These are phyloP conservation scores for Huntiella savannae DNA, from an alignment of 2,329 filamentous ascomycete genomes.

Conservation along the genomic window DNA sequence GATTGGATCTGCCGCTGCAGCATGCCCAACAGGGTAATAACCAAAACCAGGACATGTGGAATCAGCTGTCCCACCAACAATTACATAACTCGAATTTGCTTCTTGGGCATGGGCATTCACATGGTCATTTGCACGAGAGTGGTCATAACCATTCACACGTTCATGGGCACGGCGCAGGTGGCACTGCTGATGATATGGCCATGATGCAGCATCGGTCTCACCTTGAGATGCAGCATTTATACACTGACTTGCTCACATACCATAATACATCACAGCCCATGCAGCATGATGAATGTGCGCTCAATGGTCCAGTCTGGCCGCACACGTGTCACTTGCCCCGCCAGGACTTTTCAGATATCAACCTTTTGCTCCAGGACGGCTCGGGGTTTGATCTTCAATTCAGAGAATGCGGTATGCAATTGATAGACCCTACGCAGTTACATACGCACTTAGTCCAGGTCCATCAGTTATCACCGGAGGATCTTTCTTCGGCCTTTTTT, in stretches of 20 bases:
- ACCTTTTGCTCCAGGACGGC: conserved; percentile 6
- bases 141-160: not conserved
- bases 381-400: conserved; percentile 4
- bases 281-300: conserved; percentile 11
- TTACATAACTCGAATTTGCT: no score
- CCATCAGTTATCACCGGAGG: conserved; percentile 9
- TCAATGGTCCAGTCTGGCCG: conserved; percentile 11
- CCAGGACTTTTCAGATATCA: conserved; percentile 11
- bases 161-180: no score
- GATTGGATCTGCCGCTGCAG: not conserved
- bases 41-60: not conserved
- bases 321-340: conserved; percentile 13
- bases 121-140: not conserved
- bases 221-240: conserved; percentile 3
- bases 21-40: not conserved
- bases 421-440: conserved; percentile 10
- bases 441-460: conserved; percentile 10
- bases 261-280: conserved; percentile 10
- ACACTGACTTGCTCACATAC: conserved; percentile 8
- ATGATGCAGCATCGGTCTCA: not conserved
- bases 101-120: not conserved
- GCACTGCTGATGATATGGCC: no score
- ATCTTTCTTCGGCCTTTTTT: conserved; percentile 8
- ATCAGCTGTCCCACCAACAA: no score
- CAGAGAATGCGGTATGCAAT: conserved; percentile 11